Evolutionary conservation across 2,329 filamentous ascomycete species (phyloP), one percentile per base, ranked within the genome.

Genomic region (Venturia carpophila): DNA sequence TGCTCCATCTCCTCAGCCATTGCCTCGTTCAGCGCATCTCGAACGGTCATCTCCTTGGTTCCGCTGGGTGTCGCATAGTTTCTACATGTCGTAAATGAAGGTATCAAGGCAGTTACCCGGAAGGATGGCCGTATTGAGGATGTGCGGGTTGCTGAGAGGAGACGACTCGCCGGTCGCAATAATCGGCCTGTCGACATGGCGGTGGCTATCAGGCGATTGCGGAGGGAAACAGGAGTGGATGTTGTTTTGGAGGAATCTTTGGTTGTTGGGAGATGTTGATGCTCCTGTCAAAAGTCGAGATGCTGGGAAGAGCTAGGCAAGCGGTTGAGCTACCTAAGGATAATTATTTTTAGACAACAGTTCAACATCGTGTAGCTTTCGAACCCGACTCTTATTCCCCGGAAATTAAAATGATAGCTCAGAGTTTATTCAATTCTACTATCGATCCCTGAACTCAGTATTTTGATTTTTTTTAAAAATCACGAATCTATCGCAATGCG

Each of bases 1-100:
- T 79, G 77, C 83, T 97, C 92, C 78, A 99, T 87, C 84, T 99
- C 94, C 83, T 99, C 94, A 60, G 92, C 92, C 75, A 99, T 87
- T 67, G 94, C 94, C 83, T 99, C 93, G 78, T 99, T 99, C 75
- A 99, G 83, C 67, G 94, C 94, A 76, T 99, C 94, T 81, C 94
- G 87, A 74, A 99, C 94, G 56, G 94, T 96, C 81, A 96, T 92
- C 76, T 97, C 91, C 84, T 97, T 97, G 73, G 82, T 80, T 69
- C 88, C 88, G 68, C 77, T 76, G 65, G 79, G 77, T 41, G 82
- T 80, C 47, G 84, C 84, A 79, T 87, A 87, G 70, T 78, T 78
- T 72, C 84, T 76, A 70, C 72, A 76, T 74, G 75, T 74, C 67
- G 78, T 76, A 70, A 80, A 75, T 62, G 79, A 75, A 65, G 81